Base-by-base conservation (phyloP, 148 eudicot genomes). In the Vaccinium corymbosum region DNA sequence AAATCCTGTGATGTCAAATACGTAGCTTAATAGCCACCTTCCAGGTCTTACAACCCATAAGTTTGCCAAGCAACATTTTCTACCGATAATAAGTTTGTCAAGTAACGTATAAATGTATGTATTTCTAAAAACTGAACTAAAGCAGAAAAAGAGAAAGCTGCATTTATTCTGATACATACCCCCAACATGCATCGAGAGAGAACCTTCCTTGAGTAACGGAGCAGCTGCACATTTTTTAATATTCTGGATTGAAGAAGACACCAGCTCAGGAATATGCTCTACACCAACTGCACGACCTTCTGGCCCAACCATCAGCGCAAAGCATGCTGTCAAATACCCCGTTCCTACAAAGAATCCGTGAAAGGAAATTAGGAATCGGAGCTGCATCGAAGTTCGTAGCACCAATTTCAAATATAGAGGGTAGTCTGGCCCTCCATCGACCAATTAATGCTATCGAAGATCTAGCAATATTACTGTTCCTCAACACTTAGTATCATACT, bases 271-370 rank as follows among this genome's bases (percentile, higher is more conserved):
- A 84, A 97, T 94, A 90, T 97, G 99, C 80, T 97, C 99, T 27
- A 97, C 93, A 80, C 99, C 99, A 86, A 97, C 92, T 79, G 93
- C 94, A 87, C 89, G 91, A 50, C 99, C 99, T 89, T 94, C 83
- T 71, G 93, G 86, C 70, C 98, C 98, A 87, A 97, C 97, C 98
- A 97, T 97, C 68, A 92, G 51, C 10, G 96, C 98, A 86, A 97
- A 94, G 84, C 99, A 97, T 75, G 99, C 99, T 12, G 99, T 94
- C 93, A 97, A 86, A 85, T 97, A 97, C 66, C 99, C 98, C 22
- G 97, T 94, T 81, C 98, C 98, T 96, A 82, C 84, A 91, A 72
- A 84, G 87, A 71, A 81, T 80, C 16, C 22, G 38, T 0, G 46
- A 15, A 79, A 84, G 59, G 19, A 84, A 46, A 68, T 32, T 68